Evolutionary conservation across 345 rosid genomes (phyloP).

Genomic region (Gossypium stocksii): DNA sequence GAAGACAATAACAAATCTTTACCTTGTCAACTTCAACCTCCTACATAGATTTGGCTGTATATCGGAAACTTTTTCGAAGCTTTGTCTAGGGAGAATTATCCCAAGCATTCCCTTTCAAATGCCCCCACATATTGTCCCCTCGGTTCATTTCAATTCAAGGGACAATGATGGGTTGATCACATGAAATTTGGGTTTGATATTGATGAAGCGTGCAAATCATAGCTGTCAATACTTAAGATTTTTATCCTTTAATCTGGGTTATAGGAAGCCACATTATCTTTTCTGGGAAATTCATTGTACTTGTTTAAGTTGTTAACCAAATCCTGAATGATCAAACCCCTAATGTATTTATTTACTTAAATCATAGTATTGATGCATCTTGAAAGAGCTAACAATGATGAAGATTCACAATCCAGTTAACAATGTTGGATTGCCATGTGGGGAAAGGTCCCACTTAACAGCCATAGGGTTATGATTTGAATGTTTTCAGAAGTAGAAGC

Average conservation of each 20-base stretch:
- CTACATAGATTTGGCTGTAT: not conserved
- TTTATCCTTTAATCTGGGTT: no score
- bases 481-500: constrained; percentile 45
- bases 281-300: not conserved
- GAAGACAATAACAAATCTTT: not conserved
- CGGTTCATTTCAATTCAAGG: not conserved
- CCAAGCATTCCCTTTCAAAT: not conserved
- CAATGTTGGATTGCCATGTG: constrained; percentile 24
- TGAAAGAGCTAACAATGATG: constrained; percentile 29
- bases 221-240: not conserved
- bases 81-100: not conserved
- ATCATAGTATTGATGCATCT: constrained; percentile 15
- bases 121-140: not conserved
- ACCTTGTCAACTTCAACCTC: not conserved
- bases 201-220: not conserved
- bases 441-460: constrained; percentile 19
- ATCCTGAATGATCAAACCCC: constrained; percentile 30
- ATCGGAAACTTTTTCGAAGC: not conserved
- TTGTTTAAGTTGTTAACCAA: constrained; percentile 13
- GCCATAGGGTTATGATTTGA: constrained; percentile 37
- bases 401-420: constrained; percentile 29
- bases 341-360: not conserved
- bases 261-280: not conserved
- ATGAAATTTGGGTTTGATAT: not conserved
- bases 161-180: not conserved